phyloP scores from a whole-genome alignment of 108 stramenopile species.

The Fistulifera solaris region DNA sequence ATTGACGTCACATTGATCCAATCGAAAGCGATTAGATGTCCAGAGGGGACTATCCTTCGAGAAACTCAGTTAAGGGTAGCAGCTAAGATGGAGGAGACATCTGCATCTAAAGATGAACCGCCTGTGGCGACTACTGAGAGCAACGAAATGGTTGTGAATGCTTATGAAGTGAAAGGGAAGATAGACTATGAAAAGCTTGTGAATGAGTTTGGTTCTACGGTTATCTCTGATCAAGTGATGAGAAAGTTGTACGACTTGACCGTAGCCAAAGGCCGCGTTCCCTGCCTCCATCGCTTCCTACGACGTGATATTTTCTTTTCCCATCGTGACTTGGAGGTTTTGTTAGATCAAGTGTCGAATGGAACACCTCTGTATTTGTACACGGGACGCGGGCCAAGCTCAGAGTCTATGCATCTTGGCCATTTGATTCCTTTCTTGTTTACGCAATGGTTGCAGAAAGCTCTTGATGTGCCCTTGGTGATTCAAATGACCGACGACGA shows the following conservation, averaged over 20 bases:
- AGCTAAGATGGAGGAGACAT: too few relatives aligned
- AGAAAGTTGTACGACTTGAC: conserved; percentile 61
- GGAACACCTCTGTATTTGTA: conserved; percentile 88
- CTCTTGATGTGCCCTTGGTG: conserved; percentile 93
- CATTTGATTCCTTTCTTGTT: conserved; percentile 98
- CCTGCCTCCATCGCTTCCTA: conserved; percentile 85
- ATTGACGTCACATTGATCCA: too few relatives aligned
- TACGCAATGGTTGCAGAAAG: conserved; percentile 94
- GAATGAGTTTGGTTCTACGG: conserved; percentile 85
- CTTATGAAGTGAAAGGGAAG: conserved; percentile 78
- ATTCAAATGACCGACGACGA: conserved; percentile 99
- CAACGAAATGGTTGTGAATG: conserved; percentile 84
- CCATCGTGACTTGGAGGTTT: conserved; percentile 87
- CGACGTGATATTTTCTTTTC: conserved; percentile 96
- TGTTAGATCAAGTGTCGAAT: conserved; percentile 70
- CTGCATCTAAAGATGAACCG: too few relatives aligned
- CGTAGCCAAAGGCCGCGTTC: conserved; percentile 73
- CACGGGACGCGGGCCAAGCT: conserved; percentile 97
- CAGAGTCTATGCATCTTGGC: conserved; percentile 93
- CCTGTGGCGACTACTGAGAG: conserved; percentile 11
- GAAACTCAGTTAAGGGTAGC: too few relatives aligned
- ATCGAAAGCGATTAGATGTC: too few relatives aligned
- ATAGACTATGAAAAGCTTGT: conserved; percentile 96
- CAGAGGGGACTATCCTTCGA: too few relatives aligned
- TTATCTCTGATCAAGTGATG: conserved; percentile 59